Evolutionary conservation across 805 yeast species (phyloP).

Genomic region (Pichia cabralensis): DNA sequence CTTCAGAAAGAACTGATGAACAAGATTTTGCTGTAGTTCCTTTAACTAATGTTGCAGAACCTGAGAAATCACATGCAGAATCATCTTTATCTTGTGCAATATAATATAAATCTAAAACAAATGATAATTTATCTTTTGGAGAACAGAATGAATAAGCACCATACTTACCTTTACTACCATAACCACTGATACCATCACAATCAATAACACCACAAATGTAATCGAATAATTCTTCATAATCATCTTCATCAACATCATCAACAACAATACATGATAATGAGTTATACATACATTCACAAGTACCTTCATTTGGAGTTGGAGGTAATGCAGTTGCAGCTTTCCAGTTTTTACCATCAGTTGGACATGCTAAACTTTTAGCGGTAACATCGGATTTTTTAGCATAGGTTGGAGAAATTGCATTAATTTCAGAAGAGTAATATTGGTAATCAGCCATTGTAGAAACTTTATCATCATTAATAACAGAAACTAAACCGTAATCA

Average conservation of each 20-base stretch:
- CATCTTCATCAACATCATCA: conserved; percentile 40
- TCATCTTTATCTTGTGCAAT: conserved; percentile 30
- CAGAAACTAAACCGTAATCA: conserved; percentile 62
- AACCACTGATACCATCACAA: conserved; percentile 51
- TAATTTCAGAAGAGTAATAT: conserved; percentile 52
- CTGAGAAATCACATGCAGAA: conserved; percentile 60
- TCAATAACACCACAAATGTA: conserved; percentile 44
- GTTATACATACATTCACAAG: conserved; percentile 53
- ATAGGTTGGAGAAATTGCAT: conserved; percentile 42
- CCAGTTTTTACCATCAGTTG: conserved; percentile 50
- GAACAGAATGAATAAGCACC: conserved; percentile 71
- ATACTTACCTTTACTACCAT: conserved; percentile 58
- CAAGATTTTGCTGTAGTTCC: conserved; percentile 46
- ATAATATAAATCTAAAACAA: conserved; percentile 57
- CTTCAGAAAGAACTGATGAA: conserved; percentile 46
- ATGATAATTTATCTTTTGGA: conserved; percentile 54
- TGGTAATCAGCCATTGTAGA: conserved; percentile 53
- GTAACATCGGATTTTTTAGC: conserved; percentile 31
- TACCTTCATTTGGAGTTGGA: conserved; percentile 61
- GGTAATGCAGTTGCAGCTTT: conserved; percentile 59
- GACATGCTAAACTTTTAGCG: conserved; percentile 46
- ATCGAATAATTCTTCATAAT: conserved; percentile 51
- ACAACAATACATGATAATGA: conserved; percentile 53
- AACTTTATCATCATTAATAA: conserved; percentile 37
- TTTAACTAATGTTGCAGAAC: conserved; percentile 47